Evolutionary conservation across 1,139 yeast genomes (phyloP).

Genomic region (Protomyces gravidus): DNA sequence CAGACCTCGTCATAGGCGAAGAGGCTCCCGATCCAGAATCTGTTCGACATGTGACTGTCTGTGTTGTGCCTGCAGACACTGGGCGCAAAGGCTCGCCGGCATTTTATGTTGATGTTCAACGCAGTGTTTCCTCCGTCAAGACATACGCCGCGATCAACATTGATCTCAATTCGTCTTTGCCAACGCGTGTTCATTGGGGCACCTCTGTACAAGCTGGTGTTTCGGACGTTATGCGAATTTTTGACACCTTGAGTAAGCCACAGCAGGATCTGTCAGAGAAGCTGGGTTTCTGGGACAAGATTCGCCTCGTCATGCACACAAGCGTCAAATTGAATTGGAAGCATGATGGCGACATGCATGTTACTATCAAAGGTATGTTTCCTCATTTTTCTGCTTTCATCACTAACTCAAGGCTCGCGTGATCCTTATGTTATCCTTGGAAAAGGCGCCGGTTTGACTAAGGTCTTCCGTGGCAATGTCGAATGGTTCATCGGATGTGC

Average conservation of each 20-base stretch:
- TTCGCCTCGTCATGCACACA: conserved; percentile 60
- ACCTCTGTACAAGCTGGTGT: conserved; percentile 78
- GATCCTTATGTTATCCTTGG: conserved; percentile 73
- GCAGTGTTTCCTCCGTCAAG: conserved; percentile 74
- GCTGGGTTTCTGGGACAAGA: conserved; percentile 75
- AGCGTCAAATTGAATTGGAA: conserved; percentile 48
- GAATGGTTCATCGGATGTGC: conserved; percentile 56
- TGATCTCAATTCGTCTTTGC: conserved; percentile 52
- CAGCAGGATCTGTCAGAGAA: conserved; percentile 78
- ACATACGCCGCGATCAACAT: conserved; percentile 60
- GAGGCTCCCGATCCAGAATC: conserved; percentile 46
- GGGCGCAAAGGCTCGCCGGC: conserved; percentile 41
- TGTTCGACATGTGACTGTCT: conserved; percentile 58
- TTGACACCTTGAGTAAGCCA: conserved; percentile 80
- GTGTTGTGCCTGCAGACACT: conserved; percentile 51
- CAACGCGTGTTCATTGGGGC: conserved; percentile 81
- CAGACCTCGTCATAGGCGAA: conserved; percentile 54
- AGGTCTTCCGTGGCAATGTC: conserved; percentile 71
- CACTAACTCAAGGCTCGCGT: conserved; percentile 49
- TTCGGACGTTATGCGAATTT: conserved; percentile 70
- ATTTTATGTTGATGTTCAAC: conserved; percentile 62
- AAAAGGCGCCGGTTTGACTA: conserved; percentile 69
- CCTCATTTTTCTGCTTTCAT: neutral
- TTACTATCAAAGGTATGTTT: conserved; percentile 43
- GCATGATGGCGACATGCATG: conserved; percentile 48